Conservation (phyloP, 148 eudicot species). For the Polygonum aviculare region DNA sequence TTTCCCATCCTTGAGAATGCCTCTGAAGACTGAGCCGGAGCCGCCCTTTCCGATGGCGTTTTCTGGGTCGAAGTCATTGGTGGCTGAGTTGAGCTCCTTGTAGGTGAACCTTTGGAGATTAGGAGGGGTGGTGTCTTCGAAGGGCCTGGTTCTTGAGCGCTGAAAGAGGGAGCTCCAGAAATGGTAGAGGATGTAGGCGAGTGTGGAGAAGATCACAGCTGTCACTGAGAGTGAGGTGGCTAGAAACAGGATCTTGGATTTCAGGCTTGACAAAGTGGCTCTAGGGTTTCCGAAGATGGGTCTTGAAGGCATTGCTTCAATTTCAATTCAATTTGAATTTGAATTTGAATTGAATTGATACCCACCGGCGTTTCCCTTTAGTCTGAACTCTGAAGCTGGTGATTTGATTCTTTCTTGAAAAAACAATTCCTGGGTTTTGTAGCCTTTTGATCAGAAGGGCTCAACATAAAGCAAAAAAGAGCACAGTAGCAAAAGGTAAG, state of each 20-base stretch:
- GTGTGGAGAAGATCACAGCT: constrained; percentile 37
- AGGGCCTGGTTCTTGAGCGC: constrained; percentile 69
- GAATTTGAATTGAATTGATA: constrained; percentile 6
- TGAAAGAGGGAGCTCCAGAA: constrained; percentile 58
- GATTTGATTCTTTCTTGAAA: neutral
- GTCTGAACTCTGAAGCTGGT: neutral
- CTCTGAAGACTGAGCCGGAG: constrained; percentile 73
- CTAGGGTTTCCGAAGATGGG: constrained; percentile 32
- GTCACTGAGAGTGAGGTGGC: constrained; percentile 41
- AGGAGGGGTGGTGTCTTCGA: constrained; percentile 37
- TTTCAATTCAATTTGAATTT: constrained; percentile 12
- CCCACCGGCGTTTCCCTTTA: neutral
- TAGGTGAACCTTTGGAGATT: constrained; percentile 57
- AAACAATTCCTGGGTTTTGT: neutral
- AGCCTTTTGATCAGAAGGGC: neutral
- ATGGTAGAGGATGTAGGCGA: constrained; percentile 47
- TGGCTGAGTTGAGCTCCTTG: constrained; percentile 78
- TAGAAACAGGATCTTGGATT: constrained; percentile 36
- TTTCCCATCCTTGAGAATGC: constrained; percentile 69
- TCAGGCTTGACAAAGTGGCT: constrained; percentile 19
- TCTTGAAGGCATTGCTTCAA: constrained; percentile 73
- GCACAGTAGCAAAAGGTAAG: constrained; percentile 1
- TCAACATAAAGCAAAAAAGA: neutral
- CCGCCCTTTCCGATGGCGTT: constrained; percentile 88
- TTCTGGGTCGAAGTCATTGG: constrained; percentile 43